Conservation (phyloP, 331 rosid species). For the Erythrophleum ivorense region DNA sequence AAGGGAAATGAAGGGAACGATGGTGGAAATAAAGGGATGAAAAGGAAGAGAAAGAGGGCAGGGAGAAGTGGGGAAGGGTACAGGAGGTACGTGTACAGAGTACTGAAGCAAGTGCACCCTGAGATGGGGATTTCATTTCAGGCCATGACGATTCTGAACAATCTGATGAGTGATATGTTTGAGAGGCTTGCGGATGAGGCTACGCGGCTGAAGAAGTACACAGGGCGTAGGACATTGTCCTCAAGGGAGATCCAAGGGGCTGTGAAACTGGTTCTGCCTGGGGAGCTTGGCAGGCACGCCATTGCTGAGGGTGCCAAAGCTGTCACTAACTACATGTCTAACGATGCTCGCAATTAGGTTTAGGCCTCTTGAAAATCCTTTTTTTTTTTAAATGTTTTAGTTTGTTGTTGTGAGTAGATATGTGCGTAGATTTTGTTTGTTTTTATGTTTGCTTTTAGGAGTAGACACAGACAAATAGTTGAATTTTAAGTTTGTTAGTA, state of each 20-base stretch:
- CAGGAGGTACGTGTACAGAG: constrained; percentile 62
- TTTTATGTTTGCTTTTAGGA: constrained; percentile 13
- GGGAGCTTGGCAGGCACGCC: constrained; percentile 77
- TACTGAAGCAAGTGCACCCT: constrained; percentile 81
- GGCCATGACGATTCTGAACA: constrained; percentile 64
- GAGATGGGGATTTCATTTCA: constrained; percentile 60
- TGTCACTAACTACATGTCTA: constrained; percentile 44
- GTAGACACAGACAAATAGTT: constrained; percentile 1
- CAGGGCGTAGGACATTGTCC: constrained; percentile 50
- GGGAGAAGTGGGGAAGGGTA: constrained; percentile 52
- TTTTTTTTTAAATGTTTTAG: neutral
- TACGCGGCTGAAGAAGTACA: constrained; percentile 44
- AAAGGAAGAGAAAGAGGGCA: constrained; percentile 20
- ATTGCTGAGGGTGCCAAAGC: constrained; percentile 75
- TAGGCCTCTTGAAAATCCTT: neutral
- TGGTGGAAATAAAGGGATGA: constrained; percentile 6
- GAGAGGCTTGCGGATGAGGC: constrained; percentile 73
- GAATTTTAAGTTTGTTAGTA: neutral
- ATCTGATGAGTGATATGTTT: constrained; percentile 79
- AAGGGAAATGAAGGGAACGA: neutral
- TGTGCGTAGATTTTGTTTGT: neutral
- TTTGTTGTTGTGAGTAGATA: neutral
- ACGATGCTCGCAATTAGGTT: neutral
- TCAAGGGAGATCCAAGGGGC: constrained; percentile 72
- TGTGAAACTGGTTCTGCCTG: constrained; percentile 65